Conservation (phyloP, 257 asterid genomes). For the Primulina huaijiensis region DNA sequence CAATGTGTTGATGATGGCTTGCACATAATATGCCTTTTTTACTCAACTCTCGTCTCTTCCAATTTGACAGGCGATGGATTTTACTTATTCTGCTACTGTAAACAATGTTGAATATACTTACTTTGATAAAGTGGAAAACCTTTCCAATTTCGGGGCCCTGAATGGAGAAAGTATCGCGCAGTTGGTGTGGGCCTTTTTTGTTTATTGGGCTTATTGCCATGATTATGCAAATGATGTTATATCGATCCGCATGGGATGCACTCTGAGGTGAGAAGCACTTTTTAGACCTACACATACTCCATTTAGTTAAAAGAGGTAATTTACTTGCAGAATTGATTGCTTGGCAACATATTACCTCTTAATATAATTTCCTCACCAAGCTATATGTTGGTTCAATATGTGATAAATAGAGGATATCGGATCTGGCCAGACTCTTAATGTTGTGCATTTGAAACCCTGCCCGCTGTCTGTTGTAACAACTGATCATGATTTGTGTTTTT, state of each 20-base stretch:
- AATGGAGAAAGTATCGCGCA: constrained; percentile 65
- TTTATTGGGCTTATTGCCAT: constrained; percentile 90
- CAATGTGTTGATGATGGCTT: not conserved
- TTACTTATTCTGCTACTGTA: constrained; percentile 53
- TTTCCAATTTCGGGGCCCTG: constrained; percentile 54
- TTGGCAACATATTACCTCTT: not conserved
- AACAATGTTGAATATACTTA: constrained; percentile 67
- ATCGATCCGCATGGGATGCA: constrained; percentile 75
- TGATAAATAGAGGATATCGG: not conserved
- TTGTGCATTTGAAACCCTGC: not conserved
- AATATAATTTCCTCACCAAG: not conserved
- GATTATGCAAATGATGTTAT: constrained; percentile 83
- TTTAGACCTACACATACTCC: not conserved
- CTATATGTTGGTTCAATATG: not conserved
- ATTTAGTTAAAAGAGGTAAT: not conserved
- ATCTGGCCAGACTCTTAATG: not conserved
- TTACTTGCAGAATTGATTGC: not conserved
- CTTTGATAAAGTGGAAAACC: constrained; percentile 79
- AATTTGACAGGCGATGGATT: constrained; percentile 58
- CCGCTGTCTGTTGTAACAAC: not conserved
- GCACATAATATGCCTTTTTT: not conserved
- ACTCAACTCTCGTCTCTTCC: not conserved
- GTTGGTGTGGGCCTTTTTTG: constrained; percentile 82
- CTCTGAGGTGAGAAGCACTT: constrained; percentile 55
- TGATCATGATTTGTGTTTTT: not conserved